Percentiles rank a stretch among this genome's conserved stretches.
Evolutionary conservation across 768 basidiomycete genomes (phyloP).

Genomic region (Agrocybe praecox): DNA sequence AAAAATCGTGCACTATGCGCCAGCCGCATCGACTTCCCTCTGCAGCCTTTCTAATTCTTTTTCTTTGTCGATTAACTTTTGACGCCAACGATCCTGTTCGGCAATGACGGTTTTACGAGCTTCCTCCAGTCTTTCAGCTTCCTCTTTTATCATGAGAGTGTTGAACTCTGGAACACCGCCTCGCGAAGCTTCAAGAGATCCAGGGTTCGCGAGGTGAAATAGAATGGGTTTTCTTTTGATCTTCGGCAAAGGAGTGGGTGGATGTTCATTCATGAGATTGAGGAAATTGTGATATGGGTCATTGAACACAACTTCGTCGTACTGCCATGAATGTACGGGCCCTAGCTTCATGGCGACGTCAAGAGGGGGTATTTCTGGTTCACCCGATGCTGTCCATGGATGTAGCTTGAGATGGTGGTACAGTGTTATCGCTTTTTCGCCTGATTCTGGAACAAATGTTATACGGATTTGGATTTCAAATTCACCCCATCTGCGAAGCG

Average conservation of each 20-base stretch:
- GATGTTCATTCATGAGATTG: slow-evolving; percentile 75
- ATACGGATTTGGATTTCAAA: slow-evolving; percentile 95
- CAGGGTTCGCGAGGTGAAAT: slow-evolving; percentile 67
- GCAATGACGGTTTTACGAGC: slow-evolving; percentile 70
- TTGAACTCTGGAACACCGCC: slow-evolving; percentile 84
- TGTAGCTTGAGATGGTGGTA: slow-evolving; percentile 97
- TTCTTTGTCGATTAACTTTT: slow-evolving; percentile 75
- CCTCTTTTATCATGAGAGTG: slow-evolving; percentile 83
- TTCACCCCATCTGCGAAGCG: slow-evolving; percentile 90
- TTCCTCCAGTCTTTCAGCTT: slow-evolving; percentile 76
- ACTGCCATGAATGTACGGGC: slow-evolving; percentile 96
- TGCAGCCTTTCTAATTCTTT: slow-evolving; percentile 76
- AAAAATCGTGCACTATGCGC: neutral
- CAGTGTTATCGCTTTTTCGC: slow-evolving; percentile 85
- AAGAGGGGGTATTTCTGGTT: slow-evolving; percentile 68
- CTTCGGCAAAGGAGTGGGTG: slow-evolving; percentile 81
- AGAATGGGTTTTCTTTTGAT: slow-evolving; percentile 63
- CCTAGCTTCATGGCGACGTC: slow-evolving; percentile 68
- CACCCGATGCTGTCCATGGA: slow-evolving; percentile 72
- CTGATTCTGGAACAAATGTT: slow-evolving; percentile 85
- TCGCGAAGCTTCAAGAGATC: slow-evolving; percentile 66
- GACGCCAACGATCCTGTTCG: slow-evolving; percentile 77
- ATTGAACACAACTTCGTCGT: slow-evolving; percentile 96
- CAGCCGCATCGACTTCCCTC: slow-evolving; percentile 45
- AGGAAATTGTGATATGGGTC: slow-evolving; percentile 92